Evolutionary conservation across 495 filamentous ascomycete genomes (phyloP), one percentile per base, ranked within the genome.

Genomic region (Xylaria nigripes): DNA sequence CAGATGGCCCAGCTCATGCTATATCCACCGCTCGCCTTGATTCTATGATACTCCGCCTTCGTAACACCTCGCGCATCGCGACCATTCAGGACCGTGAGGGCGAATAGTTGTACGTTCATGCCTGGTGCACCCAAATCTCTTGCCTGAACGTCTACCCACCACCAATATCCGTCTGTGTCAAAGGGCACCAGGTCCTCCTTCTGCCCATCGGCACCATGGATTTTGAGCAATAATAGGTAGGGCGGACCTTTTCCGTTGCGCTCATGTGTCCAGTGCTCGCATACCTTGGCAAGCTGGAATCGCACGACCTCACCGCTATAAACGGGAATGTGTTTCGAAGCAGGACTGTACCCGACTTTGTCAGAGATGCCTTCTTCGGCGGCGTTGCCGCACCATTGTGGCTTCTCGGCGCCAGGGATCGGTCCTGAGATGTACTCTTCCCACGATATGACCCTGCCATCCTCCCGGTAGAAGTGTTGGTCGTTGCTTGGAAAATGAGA

Each of bases 241-340:
- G 79, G 79, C 58, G 79, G 77, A 2, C 82, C 80, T 38, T 62
- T 65, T 10, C 85, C 86, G 59, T 90, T 80, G 25, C 68, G 73
- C 50, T 81, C 75, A 23, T 83, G 72, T 40, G 79, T 79, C 89
- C 89, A 95, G 60, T 96, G 90, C 63, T 78, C 75, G 63, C 90
- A 96, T 19, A 85, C 58, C 52, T 85, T 81, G 9, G 73, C 72
- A 60, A 94, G 90, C 58, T 85, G 84, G 69, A 96, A 95, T 13
- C 87, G 77, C 34, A 82, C 73, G 9, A 76, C 70, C 55, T 67
- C 60, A 45, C 70, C 69, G 50, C 70, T 67, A 59, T 64, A 61
- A 15, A 89, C 71, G 4, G 75, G 70, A 45, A 96, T 80, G 7
- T 71, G 63, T 55, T 81, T 81, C 32, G 64, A 61, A 5, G 66